Conservation (phyloP, 2,329 filamentous ascomycete species). For the Cercospora nicotianae region DNA sequence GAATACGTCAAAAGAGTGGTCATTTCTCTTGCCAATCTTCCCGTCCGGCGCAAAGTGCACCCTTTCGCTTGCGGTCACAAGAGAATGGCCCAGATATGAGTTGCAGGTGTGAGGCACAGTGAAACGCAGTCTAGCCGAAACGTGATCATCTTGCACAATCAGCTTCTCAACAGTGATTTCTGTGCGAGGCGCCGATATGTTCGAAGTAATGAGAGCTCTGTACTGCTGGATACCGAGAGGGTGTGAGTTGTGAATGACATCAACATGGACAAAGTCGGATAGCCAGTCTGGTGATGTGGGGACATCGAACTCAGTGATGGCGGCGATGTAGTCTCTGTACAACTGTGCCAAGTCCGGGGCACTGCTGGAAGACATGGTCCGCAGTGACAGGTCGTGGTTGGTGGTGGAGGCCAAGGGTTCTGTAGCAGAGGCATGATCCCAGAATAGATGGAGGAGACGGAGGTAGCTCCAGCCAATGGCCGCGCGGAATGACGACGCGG, state of each 20-base stretch:
- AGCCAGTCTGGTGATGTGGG: not conserved
- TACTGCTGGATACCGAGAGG: conserved; percentile 5
- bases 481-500: not conserved
- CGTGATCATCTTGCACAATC: not conserved
- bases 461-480: conserved; percentile 1
- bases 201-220: conserved; percentile 8
- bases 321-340: not conserved
- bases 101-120: conserved; percentile 1
- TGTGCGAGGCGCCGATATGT: conserved; percentile 10
- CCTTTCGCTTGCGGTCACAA: not conserved
- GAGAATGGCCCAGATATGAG: not conserved
- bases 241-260: conserved; percentile 15
- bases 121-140: conserved; percentile 7
- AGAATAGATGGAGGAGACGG: conserved; percentile 7
- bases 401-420: not conserved
- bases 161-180: conserved; percentile 9
- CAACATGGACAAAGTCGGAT: conserved; percentile 3
- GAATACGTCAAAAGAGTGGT: conserved; percentile 5
- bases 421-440: not conserved
- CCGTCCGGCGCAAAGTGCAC: not conserved
- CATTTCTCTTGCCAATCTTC: not conserved
- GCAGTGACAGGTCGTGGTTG: not conserved
- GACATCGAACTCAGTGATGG: not conserved
- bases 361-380: not conserved
- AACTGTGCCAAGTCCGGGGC: not conserved